Evolutionary conservation across 2,329 filamentous ascomycete species (phyloP).

Genomic region (Botrytis fragariae): DNA sequence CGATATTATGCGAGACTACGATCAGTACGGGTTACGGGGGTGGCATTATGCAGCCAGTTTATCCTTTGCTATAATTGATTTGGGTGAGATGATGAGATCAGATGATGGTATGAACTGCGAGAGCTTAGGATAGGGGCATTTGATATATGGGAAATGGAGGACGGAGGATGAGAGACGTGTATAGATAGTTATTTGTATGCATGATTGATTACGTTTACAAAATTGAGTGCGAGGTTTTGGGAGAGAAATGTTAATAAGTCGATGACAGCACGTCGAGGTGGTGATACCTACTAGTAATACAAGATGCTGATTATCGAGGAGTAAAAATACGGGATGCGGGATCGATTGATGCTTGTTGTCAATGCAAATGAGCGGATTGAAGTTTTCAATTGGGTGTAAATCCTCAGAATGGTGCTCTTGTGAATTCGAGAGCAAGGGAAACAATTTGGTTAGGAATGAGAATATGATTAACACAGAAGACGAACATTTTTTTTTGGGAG

Average conservation of each 20-base stretch:
- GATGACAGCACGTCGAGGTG: not conserved
- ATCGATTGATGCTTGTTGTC: not conserved
- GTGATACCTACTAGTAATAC: not conserved
- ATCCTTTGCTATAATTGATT: not conserved
- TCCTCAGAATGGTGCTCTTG: not conserved
- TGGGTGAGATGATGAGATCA: not conserved
- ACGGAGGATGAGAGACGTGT: not conserved
- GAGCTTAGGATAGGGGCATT: not conserved
- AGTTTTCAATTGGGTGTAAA: not conserved
- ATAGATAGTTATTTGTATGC: not conserved
- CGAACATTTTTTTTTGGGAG: not conserved
- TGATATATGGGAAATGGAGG: not conserved
- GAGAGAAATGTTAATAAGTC: not conserved
- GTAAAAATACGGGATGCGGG: not conserved
- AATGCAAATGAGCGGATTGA: not conserved
- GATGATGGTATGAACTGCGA: not conserved
- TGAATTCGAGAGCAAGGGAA: not conserved
- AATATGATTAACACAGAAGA: not conserved
- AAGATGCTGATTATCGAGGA: not conserved
- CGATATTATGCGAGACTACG: slow-evolving; percentile 1
- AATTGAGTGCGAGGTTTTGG: not conserved
- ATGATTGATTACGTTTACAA: not conserved
- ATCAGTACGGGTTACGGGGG: not conserved
- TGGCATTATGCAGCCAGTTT: not conserved
- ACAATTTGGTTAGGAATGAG: not conserved